Evolutionary conservation across 345 rosid genomes (phyloP).

Genomic region (Boechera retrofracta): DNA sequence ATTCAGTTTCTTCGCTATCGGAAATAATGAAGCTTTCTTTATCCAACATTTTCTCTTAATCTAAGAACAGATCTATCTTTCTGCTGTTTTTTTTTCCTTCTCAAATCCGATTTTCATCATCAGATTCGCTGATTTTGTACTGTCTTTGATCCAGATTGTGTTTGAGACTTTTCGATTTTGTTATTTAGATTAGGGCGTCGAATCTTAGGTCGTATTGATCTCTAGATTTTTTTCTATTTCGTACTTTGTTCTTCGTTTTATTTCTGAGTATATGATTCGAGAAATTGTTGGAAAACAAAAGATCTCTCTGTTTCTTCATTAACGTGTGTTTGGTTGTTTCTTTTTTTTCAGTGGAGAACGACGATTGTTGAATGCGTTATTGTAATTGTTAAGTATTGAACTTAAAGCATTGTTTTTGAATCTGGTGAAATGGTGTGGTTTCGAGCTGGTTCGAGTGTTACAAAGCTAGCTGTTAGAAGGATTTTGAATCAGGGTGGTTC

Average conservation of each 20-base stretch:
- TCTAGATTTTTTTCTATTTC: neutral
- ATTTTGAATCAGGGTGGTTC: conserved; percentile 63
- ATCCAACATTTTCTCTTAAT: conserved; percentile 17
- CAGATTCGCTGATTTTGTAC: conserved; percentile 27
- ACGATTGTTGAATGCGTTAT: conserved; percentile 20
- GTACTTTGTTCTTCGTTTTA: neutral
- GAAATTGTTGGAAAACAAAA: neutral
- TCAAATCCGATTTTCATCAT: conserved; percentile 3
- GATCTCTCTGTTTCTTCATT: neutral
- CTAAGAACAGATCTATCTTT: conserved; percentile 32
- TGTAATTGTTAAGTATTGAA: conserved; percentile 31
- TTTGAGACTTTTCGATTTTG: neutral
- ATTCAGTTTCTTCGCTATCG: conserved; percentile 5
- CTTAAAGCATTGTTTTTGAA: neutral
- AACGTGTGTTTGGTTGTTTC: neutral
- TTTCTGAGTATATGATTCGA: neutral
- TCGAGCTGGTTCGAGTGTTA: conserved; percentile 66
- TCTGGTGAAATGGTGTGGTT: conserved; percentile 69
- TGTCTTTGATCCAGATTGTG: conserved; percentile 12
- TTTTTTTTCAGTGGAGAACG: conserved; percentile 30
- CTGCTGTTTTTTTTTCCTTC: neutral
- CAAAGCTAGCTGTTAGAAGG: conserved; percentile 70
- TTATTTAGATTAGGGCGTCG: neutral
- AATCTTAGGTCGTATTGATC: conserved; percentile 9
- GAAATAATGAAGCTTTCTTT: conserved; percentile 9